These are phyloP conservation scores for Golubevia pallescens DNA, from an alignment of 1,284 basidiomycete species.

Conservation along the genomic window DNA sequence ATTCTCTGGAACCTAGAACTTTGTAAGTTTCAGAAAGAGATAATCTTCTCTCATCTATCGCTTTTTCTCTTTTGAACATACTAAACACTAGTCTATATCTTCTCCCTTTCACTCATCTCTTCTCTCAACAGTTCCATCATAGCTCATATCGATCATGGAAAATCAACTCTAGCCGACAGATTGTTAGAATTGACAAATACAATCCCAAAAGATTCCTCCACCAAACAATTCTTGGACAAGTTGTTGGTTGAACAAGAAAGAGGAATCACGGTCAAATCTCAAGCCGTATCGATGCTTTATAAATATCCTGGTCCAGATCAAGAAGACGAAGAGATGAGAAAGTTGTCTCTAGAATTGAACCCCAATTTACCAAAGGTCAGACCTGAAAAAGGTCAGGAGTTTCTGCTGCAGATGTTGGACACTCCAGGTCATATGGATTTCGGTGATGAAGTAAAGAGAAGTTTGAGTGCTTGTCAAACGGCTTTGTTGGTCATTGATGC, in stretches of 20 bases:
- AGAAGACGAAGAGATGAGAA: conserved; percentile 12
- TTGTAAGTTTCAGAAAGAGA: too few species aligned
- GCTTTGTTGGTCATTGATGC: conserved; percentile 90
- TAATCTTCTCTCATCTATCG: too few species aligned
- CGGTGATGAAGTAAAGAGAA: conserved; percentile 92
- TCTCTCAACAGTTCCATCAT: conserved; percentile 34
- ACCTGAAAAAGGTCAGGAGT: too few species aligned
- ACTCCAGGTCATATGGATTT: conserved; percentile 91
- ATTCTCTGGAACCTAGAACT: too few species aligned
- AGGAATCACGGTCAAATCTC: conserved; percentile 79
- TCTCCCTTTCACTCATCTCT: not conserved
- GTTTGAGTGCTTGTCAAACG: conserved; percentile 90
- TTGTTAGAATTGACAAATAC: conserved; percentile 59
- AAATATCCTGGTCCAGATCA: conserved; percentile 15
- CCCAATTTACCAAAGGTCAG: too few species aligned
- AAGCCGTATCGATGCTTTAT: conserved; percentile 61
- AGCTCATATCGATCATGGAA: conserved; percentile 64
- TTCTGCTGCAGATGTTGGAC: too few species aligned
- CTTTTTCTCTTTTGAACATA: too few species aligned
- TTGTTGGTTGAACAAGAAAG: conserved; percentile 94
- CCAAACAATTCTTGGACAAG: conserved; percentile 60
- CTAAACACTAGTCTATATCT: too few species aligned
- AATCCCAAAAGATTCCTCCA: conserved; percentile 40
- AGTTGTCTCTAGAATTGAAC: not conserved
- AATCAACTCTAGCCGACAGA: conserved; percentile 61